Base-by-base conservation (phyloP, 139 green algal genomes). In the Trebouxia sp. region DNA sequence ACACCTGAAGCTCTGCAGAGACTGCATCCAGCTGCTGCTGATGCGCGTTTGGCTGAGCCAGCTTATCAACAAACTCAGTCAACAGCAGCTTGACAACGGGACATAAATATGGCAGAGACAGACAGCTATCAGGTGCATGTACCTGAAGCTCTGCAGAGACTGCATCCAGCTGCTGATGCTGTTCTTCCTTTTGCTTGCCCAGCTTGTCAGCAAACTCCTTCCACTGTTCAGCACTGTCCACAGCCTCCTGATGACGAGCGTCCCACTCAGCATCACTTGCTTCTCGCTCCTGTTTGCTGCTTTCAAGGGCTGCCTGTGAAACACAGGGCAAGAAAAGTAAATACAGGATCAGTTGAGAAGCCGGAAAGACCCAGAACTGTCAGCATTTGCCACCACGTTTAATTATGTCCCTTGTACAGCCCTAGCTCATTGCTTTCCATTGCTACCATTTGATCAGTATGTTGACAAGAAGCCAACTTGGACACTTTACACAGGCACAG, bases 211-310 rank as follows among this genome's bases (percentile, higher is more conserved):
- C 85, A 82, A 85, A 87, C 26, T 58, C 75, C 83, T 89, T 87
- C 85, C 85, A 89, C 69, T 85, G 70, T n/a, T 89, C 83, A 10
- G 85, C 85, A 26, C 75, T 84, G 67, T 87, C 83, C 12, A 87
- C 83, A 5, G 85, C 85, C 48, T 85, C 76, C 76, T 85, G 74
- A 8, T 75, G 75, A 43, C 67, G 75, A 6, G 15, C 17, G 53
- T 85, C 75, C 81, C 76, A 82, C 26, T 85, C 81, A 45, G 62
- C 48, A n/a, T 82, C 53, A 65, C 41, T 80, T 20, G 22, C 35
- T 26, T 79, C 38, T 1, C 17, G 62, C 28, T 65, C 77, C 77
- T 72, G 45, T 22, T 51, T 65, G 9, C n/a, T 42, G 37, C 17
- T 70, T 8, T 35, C 38, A 17, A 70, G 5, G 5, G 43, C 32